phyloP scores from a whole-genome alignment of 441 rosid species.

The Populus hybrid region DNA sequence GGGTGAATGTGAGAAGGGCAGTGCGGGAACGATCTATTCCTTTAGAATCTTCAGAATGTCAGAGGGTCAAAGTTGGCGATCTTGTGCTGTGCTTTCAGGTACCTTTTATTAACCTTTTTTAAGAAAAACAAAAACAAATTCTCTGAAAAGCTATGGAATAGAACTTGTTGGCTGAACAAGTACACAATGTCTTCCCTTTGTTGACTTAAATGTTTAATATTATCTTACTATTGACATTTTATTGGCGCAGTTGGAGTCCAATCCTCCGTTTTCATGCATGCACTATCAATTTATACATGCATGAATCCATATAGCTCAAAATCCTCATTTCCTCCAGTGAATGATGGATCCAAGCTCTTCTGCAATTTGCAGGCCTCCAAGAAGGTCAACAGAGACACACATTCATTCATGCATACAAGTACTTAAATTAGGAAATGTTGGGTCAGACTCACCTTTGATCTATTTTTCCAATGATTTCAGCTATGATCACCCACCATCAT shows the following conservation, averaged over 20 bases:
- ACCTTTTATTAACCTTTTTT: slow-evolving; percentile 2
- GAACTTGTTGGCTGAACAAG: background rate
- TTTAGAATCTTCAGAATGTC: slow-evolving; percentile 50
- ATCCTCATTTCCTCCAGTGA: background rate
- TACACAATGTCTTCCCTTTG: background rate
- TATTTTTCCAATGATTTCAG: background rate
- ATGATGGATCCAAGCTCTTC: background rate
- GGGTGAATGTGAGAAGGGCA: slow-evolving; percentile 50
- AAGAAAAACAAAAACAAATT: background rate
- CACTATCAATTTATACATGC: background rate
- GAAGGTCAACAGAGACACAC: background rate
- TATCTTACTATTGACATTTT: background rate
- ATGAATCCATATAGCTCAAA: no score
- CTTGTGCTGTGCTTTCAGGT: slow-evolving; percentile 66
- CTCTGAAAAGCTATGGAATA: background rate
- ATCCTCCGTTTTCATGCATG: background rate
- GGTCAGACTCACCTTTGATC: background rate
- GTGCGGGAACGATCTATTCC: slow-evolving; percentile 63
- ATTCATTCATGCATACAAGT: background rate
- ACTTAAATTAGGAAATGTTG: background rate
- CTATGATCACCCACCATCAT: background rate
- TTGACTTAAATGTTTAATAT: background rate
- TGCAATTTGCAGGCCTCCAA: background rate
- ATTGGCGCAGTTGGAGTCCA: background rate
- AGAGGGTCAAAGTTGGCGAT: slow-evolving; percentile 52